Conservation (phyloP, 345 rosid species). For the Arabidopsis thaliana region TAIR10.1 NC_003070.9:23463501-23464000, state of each 20-base stretch:
- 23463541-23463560: slow-evolving; percentile 27
- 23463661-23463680: slow-evolving; percentile 91
- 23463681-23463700: slow-evolving; percentile 87
- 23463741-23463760: slow-evolving; percentile 85
- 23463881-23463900: slow-evolving; percentile 95
- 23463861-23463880: slow-evolving; percentile 98
- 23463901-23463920: slow-evolving; percentile 92
- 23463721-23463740: slow-evolving; percentile 91
- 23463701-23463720: slow-evolving; percentile 88
- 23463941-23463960: slow-evolving; percentile 84
- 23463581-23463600: slow-evolving; percentile 56
- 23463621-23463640: slow-evolving; percentile 61
- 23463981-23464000: slow-evolving; percentile 96
- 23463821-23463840: slow-evolving; percentile 15
- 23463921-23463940: slow-evolving; percentile 77
- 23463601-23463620: slow-evolving; percentile 60
- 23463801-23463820: background rate
- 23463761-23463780: slow-evolving; percentile 87
- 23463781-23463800: slow-evolving; percentile 15
- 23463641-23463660: slow-evolving; percentile 84
- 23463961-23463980: slow-evolving; percentile 73
- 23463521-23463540: slow-evolving; percentile 7
- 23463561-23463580: background rate
- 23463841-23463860: background rate
- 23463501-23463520: slow-evolving; percentile 72